These are phyloP conservation scores for Fusarium ambrosium DNA, from an alignment of 2,329 filamentous ascomycete genomes.

Conservation along the genomic window DNA sequence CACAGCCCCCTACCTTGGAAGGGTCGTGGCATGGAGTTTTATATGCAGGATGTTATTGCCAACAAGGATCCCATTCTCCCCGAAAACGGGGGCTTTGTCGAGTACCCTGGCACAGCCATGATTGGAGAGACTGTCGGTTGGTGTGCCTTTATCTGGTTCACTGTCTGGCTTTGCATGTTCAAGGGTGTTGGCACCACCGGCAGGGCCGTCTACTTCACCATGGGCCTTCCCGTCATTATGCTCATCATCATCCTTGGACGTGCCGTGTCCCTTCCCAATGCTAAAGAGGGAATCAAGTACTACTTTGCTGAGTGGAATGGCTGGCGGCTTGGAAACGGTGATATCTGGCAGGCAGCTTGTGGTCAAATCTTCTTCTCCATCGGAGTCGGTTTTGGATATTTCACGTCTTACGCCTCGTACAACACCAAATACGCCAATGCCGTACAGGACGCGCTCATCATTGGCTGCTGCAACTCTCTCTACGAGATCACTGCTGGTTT, in stretches of 20 bases:
- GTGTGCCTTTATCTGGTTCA: slow-evolving; percentile 68
- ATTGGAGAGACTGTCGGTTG: slow-evolving; percentile 67
- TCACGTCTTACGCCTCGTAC: slow-evolving; percentile 68
- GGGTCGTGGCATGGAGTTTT: slow-evolving; percentile 22
- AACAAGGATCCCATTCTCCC: background rate
- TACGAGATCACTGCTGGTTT: slow-evolving; percentile 63
- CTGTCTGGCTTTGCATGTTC: slow-evolving; percentile 70
- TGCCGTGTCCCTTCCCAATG: slow-evolving; percentile 64
- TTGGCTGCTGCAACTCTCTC: slow-evolving; percentile 65
- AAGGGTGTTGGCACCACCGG: slow-evolving; percentile 67
- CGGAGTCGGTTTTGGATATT: slow-evolving; percentile 68
- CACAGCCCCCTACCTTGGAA: slow-evolving; percentile 66
- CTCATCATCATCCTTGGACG: slow-evolving; percentile 66
- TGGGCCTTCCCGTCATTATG: slow-evolving; percentile 67
- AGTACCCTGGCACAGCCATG: slow-evolving; percentile 56
- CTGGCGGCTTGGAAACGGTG: slow-evolving; percentile 52
- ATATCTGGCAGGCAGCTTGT: slow-evolving; percentile 65
- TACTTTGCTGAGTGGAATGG: slow-evolving; percentile 56
- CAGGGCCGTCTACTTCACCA: slow-evolving; percentile 68
- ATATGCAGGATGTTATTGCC: background rate
- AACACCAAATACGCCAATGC: slow-evolving; percentile 65
- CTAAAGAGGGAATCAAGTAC: slow-evolving; percentile 61
- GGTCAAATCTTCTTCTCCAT: slow-evolving; percentile 59
- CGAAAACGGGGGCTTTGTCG: slow-evolving; percentile 35
- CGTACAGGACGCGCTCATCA: slow-evolving; percentile 67